Base-by-base conservation (phyloP, 768 basidiomycete species). In the Lentinula boryana region DNA sequence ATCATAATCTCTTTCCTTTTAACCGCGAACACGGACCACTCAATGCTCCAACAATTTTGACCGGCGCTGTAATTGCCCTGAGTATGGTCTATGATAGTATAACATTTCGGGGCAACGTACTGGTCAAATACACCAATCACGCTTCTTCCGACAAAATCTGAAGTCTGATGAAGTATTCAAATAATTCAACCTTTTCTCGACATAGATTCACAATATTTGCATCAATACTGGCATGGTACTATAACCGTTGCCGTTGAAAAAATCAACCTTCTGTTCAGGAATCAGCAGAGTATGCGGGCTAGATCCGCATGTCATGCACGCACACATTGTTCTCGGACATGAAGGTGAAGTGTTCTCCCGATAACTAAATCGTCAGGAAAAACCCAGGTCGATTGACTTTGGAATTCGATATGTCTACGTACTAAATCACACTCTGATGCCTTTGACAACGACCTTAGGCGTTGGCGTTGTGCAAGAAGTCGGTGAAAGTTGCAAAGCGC, bases 311-410 rank as follows among this genome's bases (percentile, higher is more conserved):
- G 70, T 65, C 62, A 69, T 65, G 61, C 13, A 56, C 10, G 52
- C 27, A 5, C 72, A 74, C 52, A 74, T 74, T 63, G 75, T 72
- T 5, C 70, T 77, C 18, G 74, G 77, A 1, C 76, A 78, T 40
- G 76, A 77, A 63, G 77, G 76, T 55, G 55, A 51, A n/a, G 27
- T 13, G 23, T 5, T 12, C 43, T 15, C 12, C 27, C 18, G 33
- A 58, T 15, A 48, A 36, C 40, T 10, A 3, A 41, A 46, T 18
- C n/a, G n/a, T n/a, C n/a, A n/a, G n/a, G n/a, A n/a, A n/a, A 23
- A 21, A 16, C 6, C 3, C 5, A 46, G n/a, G 16, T 10, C 44
- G 44, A 46, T 46, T 6, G 18, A 21, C 21, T 46, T 13, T 43
- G 9, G 16, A 12, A 43, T 12, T 43, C 41, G 7, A 6, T 5